Evolutionary conservation across 768 basidiomycete genomes (phyloP).

Genomic region (Leccinum ochraceum): DNA sequence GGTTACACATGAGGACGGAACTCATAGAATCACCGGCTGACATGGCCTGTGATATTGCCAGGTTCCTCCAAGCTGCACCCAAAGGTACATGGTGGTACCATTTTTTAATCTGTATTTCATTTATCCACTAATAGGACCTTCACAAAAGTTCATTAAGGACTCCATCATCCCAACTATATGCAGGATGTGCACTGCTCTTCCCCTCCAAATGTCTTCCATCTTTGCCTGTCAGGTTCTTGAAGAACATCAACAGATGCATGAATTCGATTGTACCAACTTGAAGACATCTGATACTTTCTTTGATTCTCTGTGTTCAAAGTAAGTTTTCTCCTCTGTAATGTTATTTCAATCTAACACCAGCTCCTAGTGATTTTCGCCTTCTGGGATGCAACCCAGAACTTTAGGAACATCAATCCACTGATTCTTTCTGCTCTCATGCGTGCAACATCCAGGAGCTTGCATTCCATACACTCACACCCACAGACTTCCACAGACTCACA

Average conservation of each 20-base stretch:
- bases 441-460: too few species aligned
- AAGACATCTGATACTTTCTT: neutral
- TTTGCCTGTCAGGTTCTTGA: neutral
- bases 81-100: too few species aligned
- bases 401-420: neutral
- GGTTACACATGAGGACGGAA: too few species aligned
- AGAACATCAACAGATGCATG: neutral
- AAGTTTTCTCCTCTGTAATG: neutral
- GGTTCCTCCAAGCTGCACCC: too few species aligned
- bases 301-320: neutral
- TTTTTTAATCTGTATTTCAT: too few species aligned
- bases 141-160: neutral
- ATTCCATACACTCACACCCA: neutral
- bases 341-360: too few species aligned
- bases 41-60: too few species aligned
- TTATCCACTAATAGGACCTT: too few species aligned
- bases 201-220: neutral
- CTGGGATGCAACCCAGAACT: neutral
- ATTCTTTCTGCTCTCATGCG: too few species aligned
- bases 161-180: neutral
- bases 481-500: too few species aligned
- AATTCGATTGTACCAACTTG: neutral
- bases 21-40: too few species aligned
- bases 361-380: neutral
- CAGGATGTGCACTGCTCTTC: neutral